Base-by-base conservation (phyloP, 2,329 filamentous ascomycete genomes). In the Cladobotryum protrusum region DNA sequence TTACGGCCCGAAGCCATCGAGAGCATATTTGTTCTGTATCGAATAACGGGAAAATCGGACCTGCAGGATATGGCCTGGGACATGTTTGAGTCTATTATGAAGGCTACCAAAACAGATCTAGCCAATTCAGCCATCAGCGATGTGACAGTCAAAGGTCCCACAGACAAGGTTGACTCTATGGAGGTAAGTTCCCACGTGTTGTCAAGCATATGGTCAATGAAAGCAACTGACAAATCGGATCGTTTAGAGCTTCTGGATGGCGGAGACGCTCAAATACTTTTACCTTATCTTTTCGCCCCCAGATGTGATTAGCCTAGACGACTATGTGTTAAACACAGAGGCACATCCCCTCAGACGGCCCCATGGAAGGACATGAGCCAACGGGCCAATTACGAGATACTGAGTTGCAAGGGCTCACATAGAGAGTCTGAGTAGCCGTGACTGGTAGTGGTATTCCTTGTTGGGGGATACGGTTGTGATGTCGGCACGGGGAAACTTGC, bases 11-110 rank as follows among this genome's bases (percentile, higher is more conserved):
- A 92, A 67, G 87, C 87, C 2, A 89, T 92, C 48, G 87, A 92
- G 70, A 86, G 82, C 13, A 79, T 93, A 4, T 92, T 89, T 65
- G 79, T 89, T 61, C 80, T 92, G 73, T 89, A 85, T 64, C 79
- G 77, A 15, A 69, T 78, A 44, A 79, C 76, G 0, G 77, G 73
- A 1, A 64, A 73, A 35, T 44, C 64, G 2, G 67, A 72, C 29
- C 71, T 75, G 54, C 74, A 74, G 55, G 74, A 78, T 13, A 67
- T 70, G 42, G 76, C 76, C 1, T 79, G 76, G 76, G 60, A 65
- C 5, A 79, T 79, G 76, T 79, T 75, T 55, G 62, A 69, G 53
- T 64, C 72, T 0, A 71, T 79, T 18, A 61, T 70, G 14, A 68
- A 67, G 2, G 65, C 69, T 3, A 78, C 76, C 1, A 62, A 67